These are phyloP conservation scores for Nakazawaea sp. DNA, from an alignment of 805 yeast genomes.

Conservation along the genomic window DNA sequence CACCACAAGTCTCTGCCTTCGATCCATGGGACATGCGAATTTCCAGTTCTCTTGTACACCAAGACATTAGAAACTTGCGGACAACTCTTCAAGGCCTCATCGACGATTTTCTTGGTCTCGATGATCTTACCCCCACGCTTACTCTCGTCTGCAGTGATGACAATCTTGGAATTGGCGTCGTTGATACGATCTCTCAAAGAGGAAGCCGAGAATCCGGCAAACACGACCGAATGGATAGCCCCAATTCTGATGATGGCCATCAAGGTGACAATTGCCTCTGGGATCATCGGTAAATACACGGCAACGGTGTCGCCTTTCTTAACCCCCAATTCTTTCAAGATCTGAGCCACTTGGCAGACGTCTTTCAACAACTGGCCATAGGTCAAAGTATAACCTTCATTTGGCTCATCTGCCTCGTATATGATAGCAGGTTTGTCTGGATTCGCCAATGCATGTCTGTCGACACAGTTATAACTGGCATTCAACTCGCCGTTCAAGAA, in stretches of 20 bases:
- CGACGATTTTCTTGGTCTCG: constrained; percentile 76
- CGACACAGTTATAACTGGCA: constrained; percentile 77
- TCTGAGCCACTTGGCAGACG: constrained; percentile 67
- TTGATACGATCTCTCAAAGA: constrained; percentile 65
- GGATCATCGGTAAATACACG: constrained; percentile 80
- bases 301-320: constrained; percentile 83
- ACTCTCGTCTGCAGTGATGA: constrained; percentile 78
- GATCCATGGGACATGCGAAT: constrained; percentile 39
- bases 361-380: constrained; percentile 66
- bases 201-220: constrained; percentile 78
- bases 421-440: constrained; percentile 72
- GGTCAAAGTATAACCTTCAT: constrained; percentile 53
- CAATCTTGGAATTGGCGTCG: constrained; percentile 65
- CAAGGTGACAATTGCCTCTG: constrained; percentile 70
- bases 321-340: constrained; percentile 58
- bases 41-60: constrained; percentile 71
- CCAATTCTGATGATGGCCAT: constrained; percentile 77
- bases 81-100: constrained; percentile 64
- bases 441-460: constrained; percentile 65
- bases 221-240: constrained; percentile 78
- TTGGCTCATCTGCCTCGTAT: constrained; percentile 78
- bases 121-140: constrained; percentile 78
- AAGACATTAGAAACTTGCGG: constrained; percentile 64
- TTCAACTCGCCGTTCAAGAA: constrained; percentile 74
- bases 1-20: constrained; percentile 68